Conservation (phyloP, 768 basidiomycete genomes). For the Coprinopsis cinerea region DNA sequence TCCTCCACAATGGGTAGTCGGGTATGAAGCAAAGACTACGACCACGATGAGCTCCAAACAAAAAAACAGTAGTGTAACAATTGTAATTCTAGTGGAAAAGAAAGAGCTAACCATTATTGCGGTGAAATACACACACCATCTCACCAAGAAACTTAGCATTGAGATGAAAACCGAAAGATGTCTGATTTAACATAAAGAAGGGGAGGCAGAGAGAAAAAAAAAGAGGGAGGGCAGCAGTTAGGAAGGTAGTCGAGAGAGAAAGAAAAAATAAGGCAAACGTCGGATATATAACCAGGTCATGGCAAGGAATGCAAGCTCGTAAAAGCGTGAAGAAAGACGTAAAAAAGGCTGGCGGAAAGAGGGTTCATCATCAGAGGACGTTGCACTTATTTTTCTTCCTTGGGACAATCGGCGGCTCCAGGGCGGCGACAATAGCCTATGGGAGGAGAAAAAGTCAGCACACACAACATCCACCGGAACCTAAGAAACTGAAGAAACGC, state of each 20-base stretch:
- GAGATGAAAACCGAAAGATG: conserved; percentile 26
- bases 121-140: conserved; percentile 5
- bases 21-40: conserved; percentile 7
- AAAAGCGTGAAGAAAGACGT: conserved; percentile 23
- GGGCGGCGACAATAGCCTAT: conserved; percentile 96
- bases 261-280: conserved; percentile 27
- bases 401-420: conserved; percentile 94
- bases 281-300: conserved; percentile 43
- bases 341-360: conserved; percentile 19
- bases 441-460: not conserved
- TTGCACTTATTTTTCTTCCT: conserved; percentile 74
- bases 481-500: conserved; percentile 30
- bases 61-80: conserved; percentile 8
- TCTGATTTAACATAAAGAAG: conserved; percentile 32
- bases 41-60: conserved; percentile 1
- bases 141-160: conserved; percentile 12
- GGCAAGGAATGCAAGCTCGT: conserved; percentile 32
- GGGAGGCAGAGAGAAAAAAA: conserved; percentile 33
- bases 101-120: conserved; percentile 7
- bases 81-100: conserved; percentile 6
- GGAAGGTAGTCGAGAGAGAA: conserved; percentile 16
- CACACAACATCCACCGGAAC: not conserved
- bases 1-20: not conserved
- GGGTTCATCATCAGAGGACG: conserved; percentile 56
- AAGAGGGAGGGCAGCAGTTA: conserved; percentile 23